Conservation (phyloP, 257 asterid species). For the Anisodus acutangulus region DNA sequence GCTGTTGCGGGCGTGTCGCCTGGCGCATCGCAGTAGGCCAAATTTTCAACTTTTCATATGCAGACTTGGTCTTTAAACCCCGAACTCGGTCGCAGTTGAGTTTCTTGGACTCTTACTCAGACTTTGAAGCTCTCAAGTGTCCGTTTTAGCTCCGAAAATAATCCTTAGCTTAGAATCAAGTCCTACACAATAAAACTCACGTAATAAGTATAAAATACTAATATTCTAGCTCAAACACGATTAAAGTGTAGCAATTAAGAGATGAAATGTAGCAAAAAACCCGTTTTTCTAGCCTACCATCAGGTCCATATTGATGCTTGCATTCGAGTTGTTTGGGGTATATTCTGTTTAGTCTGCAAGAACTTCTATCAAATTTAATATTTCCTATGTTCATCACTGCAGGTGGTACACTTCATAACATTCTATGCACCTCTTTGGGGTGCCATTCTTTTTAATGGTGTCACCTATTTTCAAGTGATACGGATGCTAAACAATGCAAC, state of each 20-base stretch:
- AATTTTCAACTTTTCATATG: background rate
- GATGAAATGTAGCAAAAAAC: background rate
- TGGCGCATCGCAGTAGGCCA: background rate
- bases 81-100: background rate
- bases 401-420: conserved; percentile 87
- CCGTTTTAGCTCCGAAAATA: background rate
- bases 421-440: conserved; percentile 98
- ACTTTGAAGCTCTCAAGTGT: background rate
- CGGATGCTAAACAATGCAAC: conserved; percentile 98
- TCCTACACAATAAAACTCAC: background rate
- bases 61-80: background rate
- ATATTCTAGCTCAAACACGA: background rate
- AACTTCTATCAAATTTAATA: background rate
- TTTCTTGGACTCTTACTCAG: background rate
- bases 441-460: conserved; percentile 93
- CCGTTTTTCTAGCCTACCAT: conserved; percentile 3
- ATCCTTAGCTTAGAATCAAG: background rate
- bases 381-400: conserved; percentile 37
- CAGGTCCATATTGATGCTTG: background rate
- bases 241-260: background rate
- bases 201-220: background rate
- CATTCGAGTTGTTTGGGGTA: background rate
- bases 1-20: background rate
- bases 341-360: conserved; percentile 1
- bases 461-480: conserved; percentile 97